A percentile compares a stretch with the other conserved stretches of the same genome.
Conservation (phyloP, 345 rosid species). For the Eucalyptus sideroxylon region DNA sequence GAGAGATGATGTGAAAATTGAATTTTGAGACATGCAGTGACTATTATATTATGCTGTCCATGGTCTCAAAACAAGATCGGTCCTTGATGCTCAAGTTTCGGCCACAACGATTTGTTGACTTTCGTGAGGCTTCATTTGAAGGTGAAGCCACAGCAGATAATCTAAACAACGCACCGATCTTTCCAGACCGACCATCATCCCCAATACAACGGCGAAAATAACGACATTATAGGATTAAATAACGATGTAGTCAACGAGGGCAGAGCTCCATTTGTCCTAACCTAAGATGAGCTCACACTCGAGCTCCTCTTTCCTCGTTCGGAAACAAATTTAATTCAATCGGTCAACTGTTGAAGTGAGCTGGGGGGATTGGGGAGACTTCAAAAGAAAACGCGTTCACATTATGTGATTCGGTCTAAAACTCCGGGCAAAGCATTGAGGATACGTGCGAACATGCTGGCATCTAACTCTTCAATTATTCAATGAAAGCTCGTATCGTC, state of each 20-base stretch:
- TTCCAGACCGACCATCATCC: not conserved
- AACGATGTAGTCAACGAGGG: not conserved
- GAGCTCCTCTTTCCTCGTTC: not conserved
- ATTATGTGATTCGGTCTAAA: not conserved
- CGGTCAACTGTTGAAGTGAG: not conserved
- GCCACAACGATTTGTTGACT: not conserved
- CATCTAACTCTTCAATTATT: not conserved
- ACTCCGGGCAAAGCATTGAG: not conserved
- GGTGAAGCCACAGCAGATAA: not conserved
- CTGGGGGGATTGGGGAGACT: not conserved
- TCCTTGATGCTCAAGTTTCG: not conserved
- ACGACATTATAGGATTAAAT: not conserved
- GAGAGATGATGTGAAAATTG: not conserved
- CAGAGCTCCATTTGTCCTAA: not conserved
- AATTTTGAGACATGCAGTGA: not conserved
- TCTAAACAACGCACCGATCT: not conserved
- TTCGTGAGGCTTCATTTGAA: not conserved
- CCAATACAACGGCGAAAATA: not conserved
- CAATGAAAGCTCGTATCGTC: not conserved
- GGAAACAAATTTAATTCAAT: not conserved
- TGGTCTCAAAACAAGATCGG: not conserved
- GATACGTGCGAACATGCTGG: not conserved
- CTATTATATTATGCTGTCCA: not conserved
- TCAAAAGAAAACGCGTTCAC: not conserved
- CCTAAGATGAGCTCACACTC: not conserved